phyloP scores from a whole-genome alignment of 768 basidiomycete genomes.

The Tephrocybe sp. region DNA sequence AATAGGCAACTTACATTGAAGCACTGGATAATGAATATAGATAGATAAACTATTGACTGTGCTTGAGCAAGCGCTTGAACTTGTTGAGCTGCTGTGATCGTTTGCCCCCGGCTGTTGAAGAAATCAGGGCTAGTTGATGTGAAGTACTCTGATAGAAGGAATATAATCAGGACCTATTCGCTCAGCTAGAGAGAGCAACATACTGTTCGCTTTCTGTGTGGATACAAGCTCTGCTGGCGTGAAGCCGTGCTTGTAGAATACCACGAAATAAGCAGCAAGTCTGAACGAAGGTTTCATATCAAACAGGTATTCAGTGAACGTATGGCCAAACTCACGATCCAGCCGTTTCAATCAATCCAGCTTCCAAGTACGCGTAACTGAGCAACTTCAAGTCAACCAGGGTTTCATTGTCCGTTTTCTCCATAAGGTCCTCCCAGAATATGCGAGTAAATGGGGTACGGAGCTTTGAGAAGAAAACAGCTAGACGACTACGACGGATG shows the following conservation, averaged over 20 bases:
- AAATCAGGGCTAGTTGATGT: conserved; percentile 49
- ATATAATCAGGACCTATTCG: not conserved
- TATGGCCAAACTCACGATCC: conserved; percentile 43
- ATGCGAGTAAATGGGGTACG: conserved; percentile 53
- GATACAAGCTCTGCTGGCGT: conserved; percentile 52
- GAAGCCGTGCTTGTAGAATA: conserved; percentile 64
- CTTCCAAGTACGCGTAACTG: conserved; percentile 68
- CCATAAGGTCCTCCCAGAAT: conserved; percentile 61
- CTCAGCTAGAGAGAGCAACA: conserved; percentile 16
- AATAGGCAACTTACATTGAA: conserved; percentile 50
- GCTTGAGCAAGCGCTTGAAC: conserved; percentile 60
- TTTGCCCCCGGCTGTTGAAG: conserved; percentile 49
- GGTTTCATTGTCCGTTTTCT: conserved; percentile 53
- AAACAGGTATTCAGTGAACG: not conserved
- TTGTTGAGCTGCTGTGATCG: conserved; percentile 46
- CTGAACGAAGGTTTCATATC: conserved; percentile 27
- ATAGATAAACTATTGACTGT: conserved; percentile 67
- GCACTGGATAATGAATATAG: conserved; percentile 67
- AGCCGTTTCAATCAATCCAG: conserved; percentile 59
- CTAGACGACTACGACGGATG: conserved; percentile 42
- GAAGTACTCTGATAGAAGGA: conserved; percentile 42
- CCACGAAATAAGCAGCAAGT: conserved; percentile 64
- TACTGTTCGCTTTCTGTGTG: conserved; percentile 47
- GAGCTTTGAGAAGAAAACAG: conserved; percentile 35
- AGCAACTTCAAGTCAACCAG: conserved; percentile 62